Conservation (phyloP, 495 filamentous ascomycete genomes). For the Geoglossum glabrum region DNA sequence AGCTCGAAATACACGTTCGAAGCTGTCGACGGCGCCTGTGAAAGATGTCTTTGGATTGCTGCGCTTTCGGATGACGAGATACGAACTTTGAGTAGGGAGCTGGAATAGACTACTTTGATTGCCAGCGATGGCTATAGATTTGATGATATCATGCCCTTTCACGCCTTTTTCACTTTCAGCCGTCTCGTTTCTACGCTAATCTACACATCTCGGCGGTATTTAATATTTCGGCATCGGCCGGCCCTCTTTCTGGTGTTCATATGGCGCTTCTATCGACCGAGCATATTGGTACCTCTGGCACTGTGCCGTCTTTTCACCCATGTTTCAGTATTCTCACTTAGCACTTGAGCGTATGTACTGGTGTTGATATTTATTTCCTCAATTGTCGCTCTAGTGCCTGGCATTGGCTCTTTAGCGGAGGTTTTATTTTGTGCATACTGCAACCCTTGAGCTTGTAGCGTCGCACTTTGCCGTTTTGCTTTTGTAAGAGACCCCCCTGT, state of each 20-base stretch:
- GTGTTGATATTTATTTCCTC: background rate
- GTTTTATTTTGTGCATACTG: background rate
- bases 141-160: background rate
- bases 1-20: slow-evolving; percentile 74
- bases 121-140: background rate
- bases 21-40: slow-evolving; percentile 67
- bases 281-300: background rate
- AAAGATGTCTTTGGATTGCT: slow-evolving; percentile 89
- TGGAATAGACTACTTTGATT: slow-evolving; percentile 21
- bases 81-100: slow-evolving; percentile 29
- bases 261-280: background rate
- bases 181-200: background rate
- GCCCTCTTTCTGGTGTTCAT: background rate
- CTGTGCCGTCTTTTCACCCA: background rate
- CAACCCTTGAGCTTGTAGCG: background rate
- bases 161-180: background rate
- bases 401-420: background rate
- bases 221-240: background rate
- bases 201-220: background rate
- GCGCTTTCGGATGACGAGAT: slow-evolving; percentile 77
- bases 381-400: background rate
- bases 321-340: background rate
- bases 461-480: background rate
- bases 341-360: background rate
- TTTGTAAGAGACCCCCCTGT: background rate